Evolutionary conservation across 805 yeast genomes (phyloP), one percentile per base, ranked within the genome.

Genomic region (Brettanomyces naardenensis): DNA sequence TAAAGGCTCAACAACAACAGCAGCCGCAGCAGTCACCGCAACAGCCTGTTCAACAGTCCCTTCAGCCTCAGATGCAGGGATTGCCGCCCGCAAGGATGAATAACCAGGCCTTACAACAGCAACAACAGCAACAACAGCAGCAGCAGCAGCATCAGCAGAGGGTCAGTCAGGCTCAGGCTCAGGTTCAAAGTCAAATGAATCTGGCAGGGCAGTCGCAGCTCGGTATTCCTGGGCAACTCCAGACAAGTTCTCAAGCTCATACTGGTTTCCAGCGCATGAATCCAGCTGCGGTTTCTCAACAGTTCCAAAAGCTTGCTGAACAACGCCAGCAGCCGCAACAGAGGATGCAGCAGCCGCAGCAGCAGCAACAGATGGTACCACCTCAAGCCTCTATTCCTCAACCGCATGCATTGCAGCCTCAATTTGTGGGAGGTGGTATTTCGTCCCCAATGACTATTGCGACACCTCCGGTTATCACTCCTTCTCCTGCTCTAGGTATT

Each of bases 1-100:
- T 48, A 26, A 55, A 59, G 20, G 45, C 56, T 5, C 59, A 66
- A 40, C 54, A 29, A 5, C 49, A 44, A 39, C 43, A 36, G 28
- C 36, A 19, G 15, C 31, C 29, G n/a, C 37, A 39, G 18, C 52
- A 48, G 22, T 48, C 43, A 21, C 41, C 34, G 31, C 47, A 42
- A 21, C 44, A 43, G 22, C 41, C 35, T 13, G 48, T 39, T 19
- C 52, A 47, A 25, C 53, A 47, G 26, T 49, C 40, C 15, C 37
- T 38, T 14, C 43, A 38, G 28, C 36, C 15, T 2, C 38, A 36
- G 17, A n/a, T 25, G 5, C 28, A 28, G 27, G 33, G n/a, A 27
- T 9, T 14, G 19, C 13, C 10, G 26, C 13, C n/a, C 21, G 25
- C 14, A 19, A 20, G 19, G 13, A 19, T n/a, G 13, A 18, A 18